Evolutionary conservation across 805 yeast genomes (phyloP).

Genomic region (Barnettozyma populi): DNA sequence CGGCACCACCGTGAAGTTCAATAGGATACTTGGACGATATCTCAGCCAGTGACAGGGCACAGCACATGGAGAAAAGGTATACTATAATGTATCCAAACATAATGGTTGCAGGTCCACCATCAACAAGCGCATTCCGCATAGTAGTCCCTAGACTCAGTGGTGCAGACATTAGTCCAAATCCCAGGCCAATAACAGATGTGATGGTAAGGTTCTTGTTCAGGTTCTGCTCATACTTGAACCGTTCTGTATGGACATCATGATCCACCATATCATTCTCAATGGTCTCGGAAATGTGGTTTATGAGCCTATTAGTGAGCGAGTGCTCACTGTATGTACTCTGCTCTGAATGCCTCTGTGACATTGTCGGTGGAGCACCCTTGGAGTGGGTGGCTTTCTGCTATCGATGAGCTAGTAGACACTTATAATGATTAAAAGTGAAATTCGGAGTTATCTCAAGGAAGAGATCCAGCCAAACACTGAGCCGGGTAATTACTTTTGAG

Average conservation of each 20-base stretch:
- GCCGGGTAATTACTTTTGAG: not conserved
- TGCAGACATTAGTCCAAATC: constrained; percentile 78
- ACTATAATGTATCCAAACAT: constrained; percentile 71
- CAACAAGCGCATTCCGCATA: constrained; percentile 61
- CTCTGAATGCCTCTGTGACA: constrained; percentile 2
- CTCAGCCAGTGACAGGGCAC: constrained; percentile 71
- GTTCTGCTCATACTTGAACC: constrained; percentile 69
- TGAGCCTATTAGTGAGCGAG: constrained; percentile 12
- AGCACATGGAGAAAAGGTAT: constrained; percentile 55
- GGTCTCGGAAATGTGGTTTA: constrained; percentile 18
- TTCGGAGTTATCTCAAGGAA: not conserved
- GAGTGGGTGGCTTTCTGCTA: not conserved
- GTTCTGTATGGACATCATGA: constrained; percentile 45
- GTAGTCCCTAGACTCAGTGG: constrained; percentile 76
- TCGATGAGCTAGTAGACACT: not conserved
- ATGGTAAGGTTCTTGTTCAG: constrained; percentile 63
- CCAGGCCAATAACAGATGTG: constrained; percentile 67
- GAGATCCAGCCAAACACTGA: not conserved
- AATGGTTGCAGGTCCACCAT: constrained; percentile 75
- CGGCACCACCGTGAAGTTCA: constrained; percentile 73
- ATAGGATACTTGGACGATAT: constrained; percentile 73
- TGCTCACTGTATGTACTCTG: constrained; percentile 1
- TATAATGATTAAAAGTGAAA: not conserved
- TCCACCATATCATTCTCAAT: constrained; percentile 27
- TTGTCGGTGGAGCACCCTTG: not conserved